These are phyloP conservation scores for Rhododendron ovatum DNA, from an alignment of 148 eudicot genomes.

Conservation along the genomic window DNA sequence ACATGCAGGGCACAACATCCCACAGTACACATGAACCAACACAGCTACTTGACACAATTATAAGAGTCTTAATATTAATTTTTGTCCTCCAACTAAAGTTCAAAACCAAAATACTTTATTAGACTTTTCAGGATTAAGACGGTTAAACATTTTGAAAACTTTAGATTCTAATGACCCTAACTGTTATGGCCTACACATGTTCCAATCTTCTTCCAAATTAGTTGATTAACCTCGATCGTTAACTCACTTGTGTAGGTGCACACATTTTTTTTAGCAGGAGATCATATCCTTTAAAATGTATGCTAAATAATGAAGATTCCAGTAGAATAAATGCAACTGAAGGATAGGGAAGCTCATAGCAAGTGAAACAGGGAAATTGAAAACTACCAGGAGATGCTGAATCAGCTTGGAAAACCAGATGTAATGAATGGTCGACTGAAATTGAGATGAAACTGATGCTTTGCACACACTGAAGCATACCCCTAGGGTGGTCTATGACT, in stretches of 20 bases:
- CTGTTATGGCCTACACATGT: background rate
- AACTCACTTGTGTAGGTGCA: background rate
- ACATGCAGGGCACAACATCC: background rate
- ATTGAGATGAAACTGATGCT: conserved; percentile 87
- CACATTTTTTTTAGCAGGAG: background rate
- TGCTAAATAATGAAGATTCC: background rate
- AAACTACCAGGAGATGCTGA: conserved; percentile 54
- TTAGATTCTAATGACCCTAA: background rate
- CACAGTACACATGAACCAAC: background rate
- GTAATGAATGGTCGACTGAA: conserved; percentile 81
- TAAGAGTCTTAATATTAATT: background rate
- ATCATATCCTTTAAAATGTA: background rate
- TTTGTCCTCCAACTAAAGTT: background rate
- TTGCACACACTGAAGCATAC: conserved; percentile 85
- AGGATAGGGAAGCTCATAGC: background rate
- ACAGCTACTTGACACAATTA: background rate
- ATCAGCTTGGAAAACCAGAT: conserved; percentile 77
- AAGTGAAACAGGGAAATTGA: background rate
- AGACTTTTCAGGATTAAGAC: background rate
- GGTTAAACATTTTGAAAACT: background rate
- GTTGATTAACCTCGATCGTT: background rate
- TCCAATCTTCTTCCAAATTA: background rate
- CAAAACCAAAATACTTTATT: background rate
- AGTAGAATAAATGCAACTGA: background rate
- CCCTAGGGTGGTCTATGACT: conserved; percentile 62